Base-by-base conservation (phyloP, 164 flowering plant species). In the Berberis thunbergii region DNA sequence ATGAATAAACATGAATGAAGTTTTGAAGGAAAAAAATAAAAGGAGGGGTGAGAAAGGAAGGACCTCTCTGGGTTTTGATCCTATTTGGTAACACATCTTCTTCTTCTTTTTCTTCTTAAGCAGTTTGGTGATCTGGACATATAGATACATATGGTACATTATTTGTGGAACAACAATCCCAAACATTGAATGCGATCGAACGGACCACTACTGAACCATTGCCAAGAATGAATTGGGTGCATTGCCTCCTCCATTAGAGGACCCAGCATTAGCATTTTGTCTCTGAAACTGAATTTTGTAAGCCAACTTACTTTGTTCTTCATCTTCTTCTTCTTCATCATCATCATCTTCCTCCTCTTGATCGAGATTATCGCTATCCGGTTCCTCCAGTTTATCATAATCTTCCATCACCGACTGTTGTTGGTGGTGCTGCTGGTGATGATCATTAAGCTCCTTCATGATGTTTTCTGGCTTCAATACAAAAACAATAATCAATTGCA, bases 391-490 rank as follows among this genome's bases (percentile, higher is more conserved):
- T 54, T 69, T 70, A 48, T 75, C 74, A 59, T 71, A 68, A 13
- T 66, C 72, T 46, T 57, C 54, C 60, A 59, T 72, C 54, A 58
- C 49, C 42, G 49, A 41, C 41, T 61, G 61, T 57, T 43, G 74
- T 41, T 48, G 62, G 3, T 46, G 73, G 1, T 54, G 67, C 5
- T 45, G 67, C 2, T 44, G 52, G 10, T 66, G 57, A 5, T 59
- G 73, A 62, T 59, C 70, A 66, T 77, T 77, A 72, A 82, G 63
- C 80, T 76, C 83, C 75, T 77, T 84, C 84, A 82, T 78, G 67
- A 79, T 78, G 89, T 78, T 86, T 81, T 77, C 89, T 81, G 89
- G 89, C 89, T 84, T 84, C 89, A 84, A 74, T 75, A 63, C 74
- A 69, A 76, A 71, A 70, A 65, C 71, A 70, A 73, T 48, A 74